Conservation (phyloP, 306 rosid genomes). For the Psophocarpus tetragonolobus region DNA sequence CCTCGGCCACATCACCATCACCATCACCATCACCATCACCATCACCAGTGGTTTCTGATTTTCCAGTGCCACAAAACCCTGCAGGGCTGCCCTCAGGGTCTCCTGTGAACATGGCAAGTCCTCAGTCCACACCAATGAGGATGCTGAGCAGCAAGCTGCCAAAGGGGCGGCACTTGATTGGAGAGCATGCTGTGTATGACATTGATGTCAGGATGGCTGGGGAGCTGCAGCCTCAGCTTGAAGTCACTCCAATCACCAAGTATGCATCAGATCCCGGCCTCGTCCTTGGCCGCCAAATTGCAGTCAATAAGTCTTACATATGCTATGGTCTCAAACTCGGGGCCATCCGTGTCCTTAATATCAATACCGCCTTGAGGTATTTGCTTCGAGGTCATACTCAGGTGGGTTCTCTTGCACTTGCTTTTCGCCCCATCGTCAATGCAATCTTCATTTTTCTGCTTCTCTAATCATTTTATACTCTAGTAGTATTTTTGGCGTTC, state of each 20-base stretch:
- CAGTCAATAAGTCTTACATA: constrained; percentile 69
- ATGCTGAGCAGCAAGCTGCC: constrained; percentile 60
- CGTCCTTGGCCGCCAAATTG: constrained; percentile 70
- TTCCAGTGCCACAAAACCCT: constrained; percentile 26
- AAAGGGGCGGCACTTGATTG: constrained; percentile 61
- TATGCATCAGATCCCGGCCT: constrained; percentile 73
- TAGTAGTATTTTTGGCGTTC: constrained; percentile 12
- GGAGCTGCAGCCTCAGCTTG: constrained; percentile 76
- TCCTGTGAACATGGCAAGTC: constrained; percentile 22
- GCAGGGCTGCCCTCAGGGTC: constrained; percentile 29
- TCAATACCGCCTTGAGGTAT: constrained; percentile 65
- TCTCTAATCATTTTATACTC: constrained; percentile 19
- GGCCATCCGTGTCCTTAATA: constrained; percentile 69
- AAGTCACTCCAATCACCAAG: constrained; percentile 76
- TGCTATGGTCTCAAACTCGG: constrained; percentile 77
- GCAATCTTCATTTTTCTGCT: background rate
- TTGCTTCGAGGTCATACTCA: constrained; percentile 78
- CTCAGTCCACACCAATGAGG: constrained; percentile 52
- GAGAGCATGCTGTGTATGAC: constrained; percentile 54
- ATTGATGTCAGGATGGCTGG: constrained; percentile 57
- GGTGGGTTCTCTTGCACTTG: constrained; percentile 47
- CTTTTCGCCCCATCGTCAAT: background rate
- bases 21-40: constrained; percentile 6
- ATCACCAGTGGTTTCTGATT: constrained; percentile 39
- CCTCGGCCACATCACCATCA: constrained; percentile 8